A percentile compares a stretch with the other conserved stretches of the same genome.
Conservation (phyloP, 345 rosid species). For the Corchorus olitorius region DNA sequence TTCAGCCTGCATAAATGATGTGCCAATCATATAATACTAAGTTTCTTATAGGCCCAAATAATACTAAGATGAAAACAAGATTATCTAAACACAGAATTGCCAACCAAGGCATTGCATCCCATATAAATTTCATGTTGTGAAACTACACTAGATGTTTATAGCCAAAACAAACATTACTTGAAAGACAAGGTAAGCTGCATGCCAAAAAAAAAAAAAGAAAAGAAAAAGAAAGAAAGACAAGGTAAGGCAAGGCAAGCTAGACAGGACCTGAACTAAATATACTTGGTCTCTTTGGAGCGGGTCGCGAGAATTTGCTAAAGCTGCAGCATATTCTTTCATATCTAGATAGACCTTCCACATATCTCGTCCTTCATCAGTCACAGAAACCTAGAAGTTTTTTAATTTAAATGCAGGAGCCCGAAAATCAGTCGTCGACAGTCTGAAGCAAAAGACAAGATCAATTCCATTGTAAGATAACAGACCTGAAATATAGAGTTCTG, state of each 20-base stretch:
- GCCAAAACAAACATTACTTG: conserved; percentile 15
- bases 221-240: background rate
- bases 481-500: conserved; percentile 97
- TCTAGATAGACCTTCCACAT: conserved; percentile 99
- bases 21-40: conserved; percentile 30
- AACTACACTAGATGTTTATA: conserved; percentile 1
- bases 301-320: conserved; percentile 86
- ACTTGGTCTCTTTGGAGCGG: conserved; percentile 97
- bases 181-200: background rate
- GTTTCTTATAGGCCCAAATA: background rate
- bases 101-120: conserved; percentile 3
- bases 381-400: conserved; percentile 67
- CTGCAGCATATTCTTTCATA: conserved; percentile 94
- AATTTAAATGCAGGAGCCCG: conserved; percentile 10
- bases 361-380: conserved; percentile 91
- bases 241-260: background rate
- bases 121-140: background rate
- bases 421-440: conserved; percentile 15
- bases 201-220: no score
- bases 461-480: conserved; percentile 20
- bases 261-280: conserved; percentile 86
- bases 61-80: conserved; percentile 20
- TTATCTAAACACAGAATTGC: conserved; percentile 15
- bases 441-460: conserved; percentile 21
- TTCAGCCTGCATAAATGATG: conserved; percentile 80